Conservation (phyloP, 805 yeast species). For the Candida ficus region DNA sequence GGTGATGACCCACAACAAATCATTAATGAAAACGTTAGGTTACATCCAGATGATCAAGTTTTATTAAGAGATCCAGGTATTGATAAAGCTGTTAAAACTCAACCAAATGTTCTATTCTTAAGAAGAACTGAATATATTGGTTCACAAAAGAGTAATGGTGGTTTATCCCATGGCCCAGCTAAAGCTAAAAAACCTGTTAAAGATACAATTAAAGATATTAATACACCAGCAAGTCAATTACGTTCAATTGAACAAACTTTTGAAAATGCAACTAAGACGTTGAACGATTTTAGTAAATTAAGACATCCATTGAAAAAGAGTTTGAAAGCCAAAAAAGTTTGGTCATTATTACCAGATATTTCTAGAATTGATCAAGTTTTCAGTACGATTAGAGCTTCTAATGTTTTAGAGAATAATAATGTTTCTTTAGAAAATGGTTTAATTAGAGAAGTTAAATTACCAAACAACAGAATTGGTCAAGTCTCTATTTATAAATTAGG, state of each 20-base stretch:
- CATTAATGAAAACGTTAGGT: constrained; percentile 29
- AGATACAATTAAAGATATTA: constrained; percentile 25
- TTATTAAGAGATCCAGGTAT: constrained; percentile 75
- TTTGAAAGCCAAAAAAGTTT: constrained; percentile 67
- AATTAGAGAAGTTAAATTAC: constrained; percentile 67
- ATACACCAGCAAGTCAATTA: constrained; percentile 56
- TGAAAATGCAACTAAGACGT: constrained; percentile 48
- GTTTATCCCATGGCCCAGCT: constrained; percentile 4
- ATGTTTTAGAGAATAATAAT: constrained; percentile 29
- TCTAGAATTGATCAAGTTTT: constrained; percentile 82
- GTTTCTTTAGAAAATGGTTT: constrained; percentile 45
- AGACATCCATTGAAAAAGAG: constrained; percentile 76
- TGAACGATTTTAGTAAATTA: constrained; percentile 38
- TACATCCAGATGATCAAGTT: constrained; percentile 75
- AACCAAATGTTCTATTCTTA: constrained; percentile 61
- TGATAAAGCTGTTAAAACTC: constrained; percentile 30
- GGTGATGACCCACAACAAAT: constrained; percentile 34
- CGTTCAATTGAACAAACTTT: constrained; percentile 75
- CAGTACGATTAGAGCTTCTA: constrained; percentile 56
- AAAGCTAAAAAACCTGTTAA: constrained; percentile 14
- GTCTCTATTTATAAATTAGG: constrained; percentile 60
- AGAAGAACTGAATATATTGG: constrained; percentile 88
- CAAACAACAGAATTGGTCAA: constrained; percentile 58
- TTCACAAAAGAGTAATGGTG: constrained; percentile 16
- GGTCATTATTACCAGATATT: constrained; percentile 86